Evolutionary conservation across 352 stramenopile species (phyloP).

Genomic region (Phytophthora citricola): DNA sequence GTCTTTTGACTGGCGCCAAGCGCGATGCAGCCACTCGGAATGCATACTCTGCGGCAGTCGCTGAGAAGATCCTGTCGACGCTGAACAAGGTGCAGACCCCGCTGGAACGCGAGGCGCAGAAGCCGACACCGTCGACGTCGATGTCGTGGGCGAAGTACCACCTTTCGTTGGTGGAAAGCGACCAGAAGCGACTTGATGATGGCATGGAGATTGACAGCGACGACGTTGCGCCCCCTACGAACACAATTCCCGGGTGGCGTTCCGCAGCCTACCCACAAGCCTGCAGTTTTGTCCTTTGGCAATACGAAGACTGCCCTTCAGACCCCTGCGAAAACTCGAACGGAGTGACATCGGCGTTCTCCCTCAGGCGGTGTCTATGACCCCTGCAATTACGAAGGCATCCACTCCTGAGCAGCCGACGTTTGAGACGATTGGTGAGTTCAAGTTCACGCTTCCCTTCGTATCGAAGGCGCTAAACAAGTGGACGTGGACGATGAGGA

Average conservation of each 20-base stretch:
- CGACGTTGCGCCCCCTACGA: slow-evolving; percentile 59
- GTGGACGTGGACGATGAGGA: slow-evolving; percentile 49
- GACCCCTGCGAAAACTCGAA: too few relatives aligned
- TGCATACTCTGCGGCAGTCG: slow-evolving; percentile 77
- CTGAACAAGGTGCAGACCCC: slow-evolving; percentile 86
- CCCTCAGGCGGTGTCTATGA: slow-evolving; percentile 49
- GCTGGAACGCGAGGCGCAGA: slow-evolving; percentile 71
- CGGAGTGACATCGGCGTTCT: slow-evolving; percentile 32
- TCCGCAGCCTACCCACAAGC: slow-evolving; percentile 32
- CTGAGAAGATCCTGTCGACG: slow-evolving; percentile 81
- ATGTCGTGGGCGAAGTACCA: slow-evolving; percentile 89
- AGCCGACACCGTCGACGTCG: slow-evolving; percentile 79
- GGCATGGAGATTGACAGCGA: slow-evolving; percentile 40
- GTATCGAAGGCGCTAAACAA: slow-evolving; percentile 11
- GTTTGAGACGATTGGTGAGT: slow-evolving; percentile 44
- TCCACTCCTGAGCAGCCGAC: slow-evolving; percentile 13
- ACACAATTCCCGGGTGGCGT: slow-evolving; percentile 51
- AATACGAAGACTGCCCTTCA: background rate
- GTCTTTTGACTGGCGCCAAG: slow-evolving; percentile 75
- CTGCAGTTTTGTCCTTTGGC: slow-evolving; percentile 12
- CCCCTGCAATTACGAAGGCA: slow-evolving; percentile 28
- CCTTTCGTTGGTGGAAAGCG: slow-evolving; percentile 56
- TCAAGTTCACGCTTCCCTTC: slow-evolving; percentile 60
- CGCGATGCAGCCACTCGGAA: slow-evolving; percentile 62
- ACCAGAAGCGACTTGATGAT: slow-evolving; percentile 25